These are phyloP conservation scores for Berberis thunbergii DNA, from an alignment of 164 flowering plant species.

Conservation along the genomic window DNA sequence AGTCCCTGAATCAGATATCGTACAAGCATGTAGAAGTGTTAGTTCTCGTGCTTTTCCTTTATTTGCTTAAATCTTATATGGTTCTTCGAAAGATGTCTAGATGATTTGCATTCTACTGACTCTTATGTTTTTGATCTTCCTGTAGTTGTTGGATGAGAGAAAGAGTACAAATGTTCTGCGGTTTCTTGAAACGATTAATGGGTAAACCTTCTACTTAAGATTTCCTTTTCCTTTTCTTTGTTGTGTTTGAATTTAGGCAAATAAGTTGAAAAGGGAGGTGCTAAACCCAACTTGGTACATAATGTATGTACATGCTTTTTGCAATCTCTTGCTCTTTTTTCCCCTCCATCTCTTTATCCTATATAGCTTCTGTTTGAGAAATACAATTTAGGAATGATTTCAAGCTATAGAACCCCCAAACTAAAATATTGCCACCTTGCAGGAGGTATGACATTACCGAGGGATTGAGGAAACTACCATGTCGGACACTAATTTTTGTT, in stretches of 20 bases:
- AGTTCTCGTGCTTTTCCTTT: conserved; percentile 15
- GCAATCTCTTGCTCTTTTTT: no score
- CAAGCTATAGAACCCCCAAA: background rate
- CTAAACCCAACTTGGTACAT: no score
- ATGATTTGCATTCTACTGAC: conserved; percentile 6
- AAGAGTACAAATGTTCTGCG: conserved; percentile 66
- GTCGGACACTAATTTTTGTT: conserved; percentile 83
- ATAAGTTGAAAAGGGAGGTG: no score
- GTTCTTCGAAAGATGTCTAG: background rate
- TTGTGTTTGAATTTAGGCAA: no score
- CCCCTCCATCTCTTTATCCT: no score
- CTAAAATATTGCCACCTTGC: conserved; percentile 11
- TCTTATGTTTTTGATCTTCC: background rate
- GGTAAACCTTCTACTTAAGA: conserved; percentile 28
- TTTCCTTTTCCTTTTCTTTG: background rate
- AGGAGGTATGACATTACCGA: conserved; percentile 81
- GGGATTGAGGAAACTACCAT: conserved; percentile 63
- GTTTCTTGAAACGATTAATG: conserved; percentile 75
- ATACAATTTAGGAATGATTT: background rate
- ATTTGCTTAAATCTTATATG: background rate
- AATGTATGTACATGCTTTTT: no score
- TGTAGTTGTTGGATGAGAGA: conserved; percentile 74
- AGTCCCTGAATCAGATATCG: conserved; percentile 70
- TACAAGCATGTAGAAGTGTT: conserved; percentile 80
- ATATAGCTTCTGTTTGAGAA: no score